These are phyloP conservation scores for Colletotrichum zoysiae DNA, from an alignment of 2,329 filamentous ascomycete genomes.

Conservation along the genomic window DNA sequence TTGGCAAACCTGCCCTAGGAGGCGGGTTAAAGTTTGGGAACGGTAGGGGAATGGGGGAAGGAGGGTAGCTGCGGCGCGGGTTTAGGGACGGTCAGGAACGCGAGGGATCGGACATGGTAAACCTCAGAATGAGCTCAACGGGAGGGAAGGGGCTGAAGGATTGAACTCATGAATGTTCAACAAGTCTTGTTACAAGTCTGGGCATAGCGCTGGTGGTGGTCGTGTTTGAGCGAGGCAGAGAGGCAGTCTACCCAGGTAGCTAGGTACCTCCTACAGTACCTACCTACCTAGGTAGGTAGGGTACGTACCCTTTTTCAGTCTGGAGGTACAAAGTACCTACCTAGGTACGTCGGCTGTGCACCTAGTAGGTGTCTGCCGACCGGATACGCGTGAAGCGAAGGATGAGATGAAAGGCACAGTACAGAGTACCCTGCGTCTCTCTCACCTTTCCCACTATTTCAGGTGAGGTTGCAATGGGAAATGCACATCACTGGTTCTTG, in stretches of 20 bases:
- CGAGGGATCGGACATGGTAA: neutral
- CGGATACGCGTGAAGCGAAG: neutral
- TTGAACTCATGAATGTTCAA: slow-evolving; percentile 15
- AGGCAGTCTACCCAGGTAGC: neutral
- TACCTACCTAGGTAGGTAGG: neutral
- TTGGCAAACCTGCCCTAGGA: neutral
- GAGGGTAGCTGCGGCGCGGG: slow-evolving; percentile 18
- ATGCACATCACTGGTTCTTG: slow-evolving; percentile 11
- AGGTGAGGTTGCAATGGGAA: slow-evolving; percentile 10
- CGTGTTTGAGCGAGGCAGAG: neutral
- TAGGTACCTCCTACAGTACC: too few species aligned
- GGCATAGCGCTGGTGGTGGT: slow-evolving; percentile 33
- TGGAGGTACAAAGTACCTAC: neutral
- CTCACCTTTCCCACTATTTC: slow-evolving; percentile 25
- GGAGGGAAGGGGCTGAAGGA: slow-evolving; percentile 13
- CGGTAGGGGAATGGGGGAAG: neutral
- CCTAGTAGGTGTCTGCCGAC: too few species aligned
- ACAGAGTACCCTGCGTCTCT: slow-evolving; percentile 5
- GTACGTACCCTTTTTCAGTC: slow-evolving; percentile 9
- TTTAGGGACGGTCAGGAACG: neutral
- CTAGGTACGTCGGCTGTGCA: too few species aligned
- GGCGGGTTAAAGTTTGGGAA: slow-evolving; percentile 22
- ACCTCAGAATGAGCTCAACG: slow-evolving; percentile 14
- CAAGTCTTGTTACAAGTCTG: slow-evolving; percentile 14
- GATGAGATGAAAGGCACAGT: slow-evolving; percentile 16